phyloP scores from a whole-genome alignment of 2,329 filamentous ascomycete species.

The Plectosphaerella plurivora region DNA sequence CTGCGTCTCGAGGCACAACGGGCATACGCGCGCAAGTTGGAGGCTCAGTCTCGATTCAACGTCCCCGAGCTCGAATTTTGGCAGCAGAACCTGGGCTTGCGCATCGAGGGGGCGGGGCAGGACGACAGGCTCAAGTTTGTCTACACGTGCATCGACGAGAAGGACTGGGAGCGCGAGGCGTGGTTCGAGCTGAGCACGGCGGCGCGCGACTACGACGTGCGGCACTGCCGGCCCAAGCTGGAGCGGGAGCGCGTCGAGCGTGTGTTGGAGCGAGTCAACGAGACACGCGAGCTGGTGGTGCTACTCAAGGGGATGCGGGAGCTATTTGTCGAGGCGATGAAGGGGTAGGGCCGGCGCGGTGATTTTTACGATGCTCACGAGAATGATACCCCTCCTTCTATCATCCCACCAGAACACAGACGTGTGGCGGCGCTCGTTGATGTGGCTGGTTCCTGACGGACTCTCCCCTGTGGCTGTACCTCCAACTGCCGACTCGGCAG shows the following conservation, averaged over 20 bases:
- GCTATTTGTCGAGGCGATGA: constrained; percentile 67
- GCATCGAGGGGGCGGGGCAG: constrained; percentile 83
- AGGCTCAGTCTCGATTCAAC: constrained; percentile 83
- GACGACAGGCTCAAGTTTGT: constrained; percentile 87
- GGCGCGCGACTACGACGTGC: constrained; percentile 78
- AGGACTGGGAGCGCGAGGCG: constrained; percentile 81
- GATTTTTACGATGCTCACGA: constrained; percentile 1
- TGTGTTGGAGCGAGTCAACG: constrained; percentile 76
- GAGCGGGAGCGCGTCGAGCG: constrained; percentile 73
- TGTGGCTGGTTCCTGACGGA: neutral
- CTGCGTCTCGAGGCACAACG: constrained; percentile 66
- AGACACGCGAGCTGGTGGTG: constrained; percentile 66
- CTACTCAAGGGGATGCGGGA: constrained; percentile 81
- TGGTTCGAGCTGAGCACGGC: constrained; percentile 89
- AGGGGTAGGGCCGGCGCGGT: constrained; percentile 29
- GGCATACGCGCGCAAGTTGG: constrained; percentile 68
- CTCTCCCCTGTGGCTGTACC: neutral
- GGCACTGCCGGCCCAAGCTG: constrained; percentile 75
- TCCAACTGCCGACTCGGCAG: neutral
- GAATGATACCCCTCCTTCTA: constrained; percentile 4
- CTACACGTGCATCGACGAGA: constrained; percentile 81
- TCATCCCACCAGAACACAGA: neutral
- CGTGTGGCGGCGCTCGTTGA: neutral
- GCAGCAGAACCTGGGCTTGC: constrained; percentile 83
- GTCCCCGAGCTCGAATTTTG: constrained; percentile 93